phyloP scores from a whole-genome alignment of 768 basidiomycete species.

The Mycena polygramma region DNA sequence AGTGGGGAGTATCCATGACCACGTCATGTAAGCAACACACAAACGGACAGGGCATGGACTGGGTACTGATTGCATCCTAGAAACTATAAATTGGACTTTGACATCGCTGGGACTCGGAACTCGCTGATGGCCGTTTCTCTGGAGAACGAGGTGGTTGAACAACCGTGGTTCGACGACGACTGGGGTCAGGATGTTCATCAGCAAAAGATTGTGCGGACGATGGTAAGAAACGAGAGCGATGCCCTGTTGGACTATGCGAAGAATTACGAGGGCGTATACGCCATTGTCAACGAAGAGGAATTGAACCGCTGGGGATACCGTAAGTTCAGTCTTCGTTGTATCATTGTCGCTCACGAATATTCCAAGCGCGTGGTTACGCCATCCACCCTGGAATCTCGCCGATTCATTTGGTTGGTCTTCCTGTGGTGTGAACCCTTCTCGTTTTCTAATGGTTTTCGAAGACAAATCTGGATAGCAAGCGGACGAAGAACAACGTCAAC shows the following conservation, averaged over 20 bases:
- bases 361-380: constrained; percentile 63
- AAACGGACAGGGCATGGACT: background rate
- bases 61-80: background rate
- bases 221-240: constrained; percentile 65
- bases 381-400: constrained; percentile 72
- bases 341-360: background rate
- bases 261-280: constrained; percentile 71
- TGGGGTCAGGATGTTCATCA: constrained; percentile 70
- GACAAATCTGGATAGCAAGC: constrained; percentile 72
- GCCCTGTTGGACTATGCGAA: constrained; percentile 63
- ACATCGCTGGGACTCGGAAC: constrained; percentile 71
- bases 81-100: constrained; percentile 68
- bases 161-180: constrained; percentile 72
- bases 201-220: constrained; percentile 62
- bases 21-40: constrained; percentile 57
- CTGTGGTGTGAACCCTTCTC: constrained; percentile 1
- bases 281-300: constrained; percentile 67
- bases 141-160: constrained; percentile 59
- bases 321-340: constrained; percentile 11
- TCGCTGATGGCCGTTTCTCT: constrained; percentile 67
- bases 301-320: constrained; percentile 68
- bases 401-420: constrained; percentile 59
- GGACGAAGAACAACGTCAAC: constrained; percentile 71
- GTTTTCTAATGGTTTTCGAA: background rate
- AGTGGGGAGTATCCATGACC: constrained; percentile 79